A percentile compares a stretch with the other conserved stretches of the same genome.
Evolutionary conservation across 2,329 filamentous ascomycete genomes (phyloP).

Genomic region (Alternaria postmessia): DNA sequence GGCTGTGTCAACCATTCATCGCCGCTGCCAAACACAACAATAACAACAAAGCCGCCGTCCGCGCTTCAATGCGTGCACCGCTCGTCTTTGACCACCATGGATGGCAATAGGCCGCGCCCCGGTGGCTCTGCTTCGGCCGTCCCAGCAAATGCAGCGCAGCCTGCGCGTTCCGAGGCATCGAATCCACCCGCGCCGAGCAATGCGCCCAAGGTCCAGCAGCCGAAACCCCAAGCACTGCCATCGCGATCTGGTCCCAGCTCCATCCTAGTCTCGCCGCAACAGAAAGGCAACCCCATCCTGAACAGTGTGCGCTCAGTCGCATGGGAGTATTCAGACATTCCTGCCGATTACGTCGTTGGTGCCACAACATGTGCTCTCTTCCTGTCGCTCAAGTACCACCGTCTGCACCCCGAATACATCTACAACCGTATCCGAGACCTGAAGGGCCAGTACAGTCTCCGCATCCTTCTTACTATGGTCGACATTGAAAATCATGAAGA

Average conservation of each 20-base stretch:
- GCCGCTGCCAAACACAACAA: conserved; percentile 1
- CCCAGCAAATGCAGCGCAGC: conserved; percentile 13
- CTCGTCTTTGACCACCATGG: conserved; percentile 38
- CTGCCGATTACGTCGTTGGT: conserved; percentile 90
- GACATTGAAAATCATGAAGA: conserved; percentile 97
- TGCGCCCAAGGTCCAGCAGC: conserved; percentile 73
- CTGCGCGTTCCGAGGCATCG: conserved; percentile 7
- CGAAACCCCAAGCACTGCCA: conserved; percentile 84
- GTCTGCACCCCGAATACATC: conserved; percentile 96
- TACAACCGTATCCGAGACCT: conserved; percentile 89
- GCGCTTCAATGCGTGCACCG: conserved; percentile 26
- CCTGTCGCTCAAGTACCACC: conserved; percentile 94
- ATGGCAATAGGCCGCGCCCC: conserved; percentile 36
- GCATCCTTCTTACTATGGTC: conserved; percentile 87
- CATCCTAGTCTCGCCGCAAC: conserved; percentile 88
- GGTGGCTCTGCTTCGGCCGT: conserved; percentile 14
- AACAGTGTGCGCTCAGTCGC: conserved; percentile 80
- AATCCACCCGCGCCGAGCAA: conserved; percentile 23
- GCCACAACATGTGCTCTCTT: conserved; percentile 90
- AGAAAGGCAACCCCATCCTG: conserved; percentile 94
- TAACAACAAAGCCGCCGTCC: background rate
- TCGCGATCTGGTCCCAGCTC: conserved; percentile 72
- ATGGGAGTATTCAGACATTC: conserved; percentile 98
- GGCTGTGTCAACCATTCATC: conserved; percentile 13
- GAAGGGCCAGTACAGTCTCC: conserved; percentile 84